phyloP scores from a whole-genome alignment of 169 alveolate species.

The Babesia divergens region DNA sequence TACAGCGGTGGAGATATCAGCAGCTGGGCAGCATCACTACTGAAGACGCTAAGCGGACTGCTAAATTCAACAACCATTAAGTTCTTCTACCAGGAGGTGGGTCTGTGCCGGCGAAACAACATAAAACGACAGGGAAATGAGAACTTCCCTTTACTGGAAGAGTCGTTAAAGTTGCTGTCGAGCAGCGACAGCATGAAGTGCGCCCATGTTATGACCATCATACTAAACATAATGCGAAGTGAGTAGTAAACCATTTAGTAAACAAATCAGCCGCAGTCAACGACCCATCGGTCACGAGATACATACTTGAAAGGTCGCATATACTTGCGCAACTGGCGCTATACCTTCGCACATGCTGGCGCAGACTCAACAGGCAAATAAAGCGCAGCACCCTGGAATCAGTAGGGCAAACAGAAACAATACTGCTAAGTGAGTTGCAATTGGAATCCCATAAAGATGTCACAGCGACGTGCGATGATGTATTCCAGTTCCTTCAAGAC shows the following conservation, averaged over 20 bases:
- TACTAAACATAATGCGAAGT: slow-evolving; percentile 47
- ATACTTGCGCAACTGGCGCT: slow-evolving; percentile 36
- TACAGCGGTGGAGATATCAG: slow-evolving; percentile 62
- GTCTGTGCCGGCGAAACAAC: neutral
- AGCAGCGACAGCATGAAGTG: slow-evolving; percentile 62
- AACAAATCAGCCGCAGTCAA: slow-evolving; percentile 10
- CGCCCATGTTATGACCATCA: slow-evolving; percentile 59
- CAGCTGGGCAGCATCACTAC: slow-evolving; percentile 64
- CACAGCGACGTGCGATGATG: slow-evolving; percentile 50
- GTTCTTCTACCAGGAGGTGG: slow-evolving; percentile 53
- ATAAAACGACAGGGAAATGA: slow-evolving; percentile 26
- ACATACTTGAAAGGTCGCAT: slow-evolving; percentile 28
- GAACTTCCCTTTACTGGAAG: slow-evolving; percentile 53
- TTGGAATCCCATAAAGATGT: neutral
- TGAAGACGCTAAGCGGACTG: slow-evolving; percentile 47
- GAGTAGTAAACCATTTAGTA: neutral
- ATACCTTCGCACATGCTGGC: slow-evolving; percentile 50
- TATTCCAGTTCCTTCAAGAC: slow-evolving; percentile 41
- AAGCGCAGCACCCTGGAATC: neutral
- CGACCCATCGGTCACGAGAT: slow-evolving; percentile 48
- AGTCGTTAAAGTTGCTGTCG: slow-evolving; percentile 36
- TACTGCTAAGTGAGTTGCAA: neutral
- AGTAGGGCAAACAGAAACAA: slow-evolving; percentile 16
- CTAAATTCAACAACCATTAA: slow-evolving; percentile 52
- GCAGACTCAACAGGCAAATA: slow-evolving; percentile 33